Evolutionary conservation across 768 basidiomycete species (phyloP), one percentile per base, ranked within the genome.

Genomic region (Xerocomellus intermedius): DNA sequence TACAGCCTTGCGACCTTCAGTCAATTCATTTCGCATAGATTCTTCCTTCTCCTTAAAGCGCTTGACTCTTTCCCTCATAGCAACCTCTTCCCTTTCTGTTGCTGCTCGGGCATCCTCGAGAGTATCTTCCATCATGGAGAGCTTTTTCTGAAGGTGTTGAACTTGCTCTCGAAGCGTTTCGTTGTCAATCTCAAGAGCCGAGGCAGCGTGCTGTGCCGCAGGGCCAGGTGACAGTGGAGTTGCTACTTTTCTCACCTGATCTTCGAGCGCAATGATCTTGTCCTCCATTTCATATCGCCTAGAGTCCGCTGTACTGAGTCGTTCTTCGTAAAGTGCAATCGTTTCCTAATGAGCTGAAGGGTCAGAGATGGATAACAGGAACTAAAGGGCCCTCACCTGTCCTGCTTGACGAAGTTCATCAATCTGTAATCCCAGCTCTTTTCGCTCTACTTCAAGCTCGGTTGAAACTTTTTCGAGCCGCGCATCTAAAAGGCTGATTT

Each of bases 311-410:
- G 77, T 78, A 54, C 82, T 87, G 6, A 96, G 76, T 36, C 87
- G 84, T 66, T 94, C 92, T 74, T 99, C 96, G 66, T 98, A 98
- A 12, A 97, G 78, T 19, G 91, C 91, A 55, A 97, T 97, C 0
- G 94, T 93, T 83, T 94, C 92, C 91, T 94, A 24, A 45, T 45
- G 48, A 45, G 13, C 53, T 50, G 21, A 48, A 52, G 16, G 16
- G 26, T 60, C 19, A 43, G 51, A 42, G 13, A 19, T 19, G 21
- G 28, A 38, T 14, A 30, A 17, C 32, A 52, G 19, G 46, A 38
- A 47, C 12, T 30, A 17, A 28, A 43, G 47, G 22, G 13, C 21
- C 56, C 78, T 62, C 64, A 91, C 92, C 78, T 95, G 91, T 35
- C 95, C 95, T 24, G 95, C 96, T 58, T 82, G 78, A 32, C 92